Percentiles rank a stretch among this genome's conserved stretches.
phyloP scores from a whole-genome alignment of 2,329 filamentous ascomycete species.

The Colletotrichum magnum region DNA sequence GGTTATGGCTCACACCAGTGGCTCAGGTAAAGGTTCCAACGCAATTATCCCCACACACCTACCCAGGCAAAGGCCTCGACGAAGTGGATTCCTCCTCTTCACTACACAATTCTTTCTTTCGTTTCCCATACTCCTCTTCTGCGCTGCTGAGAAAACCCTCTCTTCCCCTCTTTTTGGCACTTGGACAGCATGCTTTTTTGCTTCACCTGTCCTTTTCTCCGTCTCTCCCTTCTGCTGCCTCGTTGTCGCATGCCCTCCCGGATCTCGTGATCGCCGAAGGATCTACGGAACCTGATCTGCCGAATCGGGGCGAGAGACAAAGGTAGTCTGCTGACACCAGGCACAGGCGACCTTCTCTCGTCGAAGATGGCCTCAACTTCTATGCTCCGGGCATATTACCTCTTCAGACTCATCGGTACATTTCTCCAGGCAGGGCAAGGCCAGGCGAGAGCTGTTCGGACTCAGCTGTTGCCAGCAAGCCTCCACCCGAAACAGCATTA shows the following conservation, averaged over 20 bases:
- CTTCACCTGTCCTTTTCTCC: background rate
- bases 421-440: conserved; percentile 2
- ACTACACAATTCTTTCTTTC: conserved; percentile 39
- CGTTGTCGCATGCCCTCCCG: background rate
- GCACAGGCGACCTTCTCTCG: conserved; percentile 1
- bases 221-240: too few species aligned
- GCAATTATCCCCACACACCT: conserved; percentile 39
- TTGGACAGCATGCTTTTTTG: background rate
- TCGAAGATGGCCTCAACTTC: background rate
- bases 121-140: conserved; percentile 18
- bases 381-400: background rate
- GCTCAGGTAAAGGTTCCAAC: conserved; percentile 23
- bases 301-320: conserved; percentile 32
- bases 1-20: conserved; percentile 34
- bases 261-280: conserved; percentile 22
- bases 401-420: background rate
- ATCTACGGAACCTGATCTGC: conserved; percentile 32
- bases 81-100: conserved; percentile 33
- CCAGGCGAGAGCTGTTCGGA: background rate
- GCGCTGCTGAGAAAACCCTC: conserved; percentile 2
- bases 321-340: conserved; percentile 35
- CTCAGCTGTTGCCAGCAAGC: background rate
- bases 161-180: conserved; percentile 12
- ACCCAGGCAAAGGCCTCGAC: conserved; percentile 37
- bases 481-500: background rate